Percentiles rank a stretch among this genome's conserved stretches.
phyloP scores from a whole-genome alignment of 106 monocot genomes.

The Acorus calamus region DNA sequence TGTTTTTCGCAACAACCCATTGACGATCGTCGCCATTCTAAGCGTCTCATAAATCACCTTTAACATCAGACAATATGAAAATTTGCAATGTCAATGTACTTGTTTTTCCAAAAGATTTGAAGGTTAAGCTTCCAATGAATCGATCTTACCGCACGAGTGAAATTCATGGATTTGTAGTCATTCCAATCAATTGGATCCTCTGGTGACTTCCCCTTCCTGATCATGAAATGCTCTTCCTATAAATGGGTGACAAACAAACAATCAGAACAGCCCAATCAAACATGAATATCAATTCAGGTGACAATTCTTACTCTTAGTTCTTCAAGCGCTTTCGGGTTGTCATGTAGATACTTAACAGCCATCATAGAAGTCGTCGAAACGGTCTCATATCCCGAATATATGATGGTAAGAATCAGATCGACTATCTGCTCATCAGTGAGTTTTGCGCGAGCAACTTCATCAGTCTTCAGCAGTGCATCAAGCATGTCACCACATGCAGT shows the following conservation, averaged over 20 bases:
- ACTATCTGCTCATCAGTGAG: constrained; percentile 83
- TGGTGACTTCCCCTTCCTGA: constrained; percentile 51
- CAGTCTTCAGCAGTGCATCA: constrained; percentile 17
- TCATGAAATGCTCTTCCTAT: constrained; percentile 72
- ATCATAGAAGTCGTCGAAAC: constrained; percentile 94
- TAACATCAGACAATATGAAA: neutral
- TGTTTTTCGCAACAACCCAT: constrained; percentile 86
- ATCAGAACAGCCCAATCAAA: neutral
- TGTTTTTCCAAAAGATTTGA: too few species aligned
- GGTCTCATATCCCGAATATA: constrained; percentile 96
- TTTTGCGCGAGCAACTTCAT: constrained; percentile 24
- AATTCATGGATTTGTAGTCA: constrained; percentile 83
- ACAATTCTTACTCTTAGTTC: constrained; percentile 57
- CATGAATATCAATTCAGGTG: too few species aligned
- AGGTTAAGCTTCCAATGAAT: too few species aligned
- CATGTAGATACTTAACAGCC: constrained; percentile 83
- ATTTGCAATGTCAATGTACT: too few species aligned
- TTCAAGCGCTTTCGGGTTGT: constrained; percentile 73
- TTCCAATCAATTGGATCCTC: constrained; percentile 69
- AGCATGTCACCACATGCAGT: constrained; percentile 8
- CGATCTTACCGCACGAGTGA: constrained; percentile 74
- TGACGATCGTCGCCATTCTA: constrained; percentile 82
- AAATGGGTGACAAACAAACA: neutral
- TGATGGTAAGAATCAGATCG: constrained; percentile 71
- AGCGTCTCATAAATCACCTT: constrained; percentile 87